Evolutionary conservation across 73 alveolate species (phyloP), one percentile per base, ranked within the genome.

Genomic region (Paramecium octaurelia): DNA sequence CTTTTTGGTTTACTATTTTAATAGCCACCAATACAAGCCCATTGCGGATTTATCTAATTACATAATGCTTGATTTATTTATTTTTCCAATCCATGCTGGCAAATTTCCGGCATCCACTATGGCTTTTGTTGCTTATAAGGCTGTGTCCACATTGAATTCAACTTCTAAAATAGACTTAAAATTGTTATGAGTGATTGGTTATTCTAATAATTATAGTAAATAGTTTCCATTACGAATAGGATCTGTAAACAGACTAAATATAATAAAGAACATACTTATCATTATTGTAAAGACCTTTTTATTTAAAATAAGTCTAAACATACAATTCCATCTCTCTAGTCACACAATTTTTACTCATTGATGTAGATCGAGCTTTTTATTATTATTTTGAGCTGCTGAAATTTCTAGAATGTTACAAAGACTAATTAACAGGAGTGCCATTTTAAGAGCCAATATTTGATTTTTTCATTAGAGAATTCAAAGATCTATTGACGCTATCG

Each of bases 11-110:
- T 80, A 80, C 4, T 21, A 24, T 80, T 80, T 80, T 46, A 80
- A 20, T 27, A 80, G 10, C 91, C 91, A 80, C 91, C 91, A 80
- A 80, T 80, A 80, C 36, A 80, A 42, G 2, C 91, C 91, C 91
- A 80, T 80, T 1, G 91, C 71, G 0, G 31, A 80, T 46, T 46
- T 40, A 80, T 80, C 91, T 24, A 44, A 9, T 12, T 80, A 24
- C 91, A 80, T 80, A 2, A 80, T 21, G 23, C 29, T 44, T 18
- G 46, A 34, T 27, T 46, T 24, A 14, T 29, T 80, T 80, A 80
- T 4, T 12, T 27, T 42, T 7, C 57, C 57, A 7, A 80, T 23
- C 91, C 91, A 80, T 6, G 75, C 91, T 18, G 76, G 91, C 44
- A 80, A 44, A 31, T 59, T 48, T 24, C 91, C 91, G 6, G 73